These are phyloP conservation scores for Thermomucor indicae-seudaticae DNA, from an alignment of 371 early-diverging fungal species.

Conservation along the genomic window DNA sequence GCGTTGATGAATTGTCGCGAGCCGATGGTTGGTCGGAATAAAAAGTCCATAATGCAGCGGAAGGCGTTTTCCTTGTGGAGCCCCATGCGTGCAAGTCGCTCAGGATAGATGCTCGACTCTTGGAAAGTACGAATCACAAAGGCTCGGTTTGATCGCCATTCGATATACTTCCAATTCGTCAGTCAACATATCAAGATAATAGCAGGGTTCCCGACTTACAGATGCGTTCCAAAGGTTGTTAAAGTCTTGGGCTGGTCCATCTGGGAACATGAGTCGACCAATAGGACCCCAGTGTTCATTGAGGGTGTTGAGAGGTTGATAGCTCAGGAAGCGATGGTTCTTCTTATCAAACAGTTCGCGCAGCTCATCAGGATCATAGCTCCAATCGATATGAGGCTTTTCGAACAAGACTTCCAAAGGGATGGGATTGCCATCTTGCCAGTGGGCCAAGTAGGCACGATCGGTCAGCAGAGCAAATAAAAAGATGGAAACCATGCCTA, in stretches of 20 bases:
- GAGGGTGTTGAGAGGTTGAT: constrained; percentile 19
- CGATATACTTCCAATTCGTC: constrained; percentile 14
- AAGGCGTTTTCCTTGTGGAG: constrained; percentile 26
- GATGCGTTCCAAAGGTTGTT: constrained; percentile 27
- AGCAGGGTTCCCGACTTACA: constrained; percentile 1
- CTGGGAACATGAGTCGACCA: constrained; percentile 20
- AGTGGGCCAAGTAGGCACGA: constrained; percentile 32
- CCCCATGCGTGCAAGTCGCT: constrained; percentile 17
- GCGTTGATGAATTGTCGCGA: constrained; percentile 27
- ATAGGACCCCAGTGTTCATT: constrained; percentile 22
- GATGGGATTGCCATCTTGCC: constrained; percentile 24
- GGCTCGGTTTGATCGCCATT: constrained; percentile 28
- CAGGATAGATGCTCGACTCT: constrained; percentile 19
- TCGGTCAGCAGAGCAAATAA: constrained; percentile 28
- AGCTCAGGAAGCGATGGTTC: constrained; percentile 10
- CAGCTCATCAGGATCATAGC: constrained; percentile 17
- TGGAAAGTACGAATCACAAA: constrained; percentile 30
- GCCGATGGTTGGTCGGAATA: constrained; percentile 31
- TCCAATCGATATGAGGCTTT: constrained; percentile 29
- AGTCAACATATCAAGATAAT: not conserved
- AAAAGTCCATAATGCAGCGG: constrained; percentile 26
- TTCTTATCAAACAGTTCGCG: constrained; percentile 9
- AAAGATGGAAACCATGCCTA: constrained; percentile 39
- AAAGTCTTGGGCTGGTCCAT: constrained; percentile 26
- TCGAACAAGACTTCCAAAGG: constrained; percentile 29